phyloP scores from a whole-genome alignment of 371 early-diverging fungal genomes.

The Lichtheimia ramosa region DNA sequence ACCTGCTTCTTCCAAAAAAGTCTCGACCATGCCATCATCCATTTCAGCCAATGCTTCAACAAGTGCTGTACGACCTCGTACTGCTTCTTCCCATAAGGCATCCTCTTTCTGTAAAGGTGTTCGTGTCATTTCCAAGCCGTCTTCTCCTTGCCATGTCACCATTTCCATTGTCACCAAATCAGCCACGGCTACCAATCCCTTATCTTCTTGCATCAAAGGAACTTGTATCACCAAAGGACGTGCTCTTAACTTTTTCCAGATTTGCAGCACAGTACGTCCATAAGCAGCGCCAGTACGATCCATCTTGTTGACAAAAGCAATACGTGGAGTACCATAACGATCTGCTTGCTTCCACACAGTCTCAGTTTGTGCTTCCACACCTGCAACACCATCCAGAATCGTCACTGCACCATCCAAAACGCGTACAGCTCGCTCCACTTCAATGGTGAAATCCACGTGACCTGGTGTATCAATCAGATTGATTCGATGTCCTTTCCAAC shows the following conservation, averaged over 20 bases:
- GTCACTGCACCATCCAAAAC: constrained; percentile 94
- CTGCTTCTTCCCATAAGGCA: constrained; percentile 47
- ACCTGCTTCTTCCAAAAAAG: constrained; percentile 67
- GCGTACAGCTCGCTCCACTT: constrained; percentile 90
- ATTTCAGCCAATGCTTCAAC: constrained; percentile 85
- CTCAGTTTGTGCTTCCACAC: constrained; percentile 97
- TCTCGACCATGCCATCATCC: constrained; percentile 84
- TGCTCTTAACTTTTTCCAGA: constrained; percentile 65
- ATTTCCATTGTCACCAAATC: constrained; percentile 81
- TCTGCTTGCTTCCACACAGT: constrained; percentile 93
- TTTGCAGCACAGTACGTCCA: constrained; percentile 61
- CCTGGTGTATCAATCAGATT: constrained; percentile 97
- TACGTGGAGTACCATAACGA: constrained; percentile 79
- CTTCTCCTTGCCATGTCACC: constrained; percentile 62
- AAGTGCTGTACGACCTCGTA: constrained; percentile 60
- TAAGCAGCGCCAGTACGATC: constrained; percentile 85
- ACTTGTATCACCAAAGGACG: constrained; percentile 74
- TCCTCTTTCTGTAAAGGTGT: constrained; percentile 17
- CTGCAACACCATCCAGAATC: constrained; percentile 91
- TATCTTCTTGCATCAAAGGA: constrained; percentile 54
- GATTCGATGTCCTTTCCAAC: constrained; percentile 82
- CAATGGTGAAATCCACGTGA: constrained; percentile 95
- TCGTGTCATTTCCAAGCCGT: constrained; percentile 48
- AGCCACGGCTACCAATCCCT: constrained; percentile 60
- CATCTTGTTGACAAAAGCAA: constrained; percentile 94